Evolutionary conservation across 805 yeast species (phyloP), one percentile per base, ranked within the genome.

Genomic region (Clavispora vitiphila): DNA sequence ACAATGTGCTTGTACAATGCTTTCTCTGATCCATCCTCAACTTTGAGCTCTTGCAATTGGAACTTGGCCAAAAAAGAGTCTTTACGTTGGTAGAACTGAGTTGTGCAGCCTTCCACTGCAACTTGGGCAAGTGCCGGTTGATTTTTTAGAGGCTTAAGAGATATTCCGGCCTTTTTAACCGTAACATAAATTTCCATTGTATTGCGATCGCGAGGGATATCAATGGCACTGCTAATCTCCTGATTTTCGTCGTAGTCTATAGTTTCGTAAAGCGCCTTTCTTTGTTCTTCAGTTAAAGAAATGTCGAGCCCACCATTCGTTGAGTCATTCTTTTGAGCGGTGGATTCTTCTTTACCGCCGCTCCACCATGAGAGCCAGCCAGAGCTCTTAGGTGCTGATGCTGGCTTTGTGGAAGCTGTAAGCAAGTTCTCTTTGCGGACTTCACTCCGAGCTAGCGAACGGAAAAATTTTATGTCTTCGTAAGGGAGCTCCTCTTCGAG

Each of bases 251-350:
- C 86, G 51, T 82, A 90, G 48, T 90, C 99, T 49, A 93, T 90
- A 0, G 97, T 95, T 46, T 87, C 95, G 56, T 88, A 90, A 16
- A 93, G 69, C 44, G 95, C 99, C 56, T 87, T 75, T 48, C 86
- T 74, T 56, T 93, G 96, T 50, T 89, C 96, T 11, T 87, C 96
- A 0, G 93, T 78, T 59, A 93, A 51, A 23, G 53, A 53, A 26
- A 69, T 48, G 36, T 62, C 62, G 25, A 57, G 40, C 3, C 57
- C 48, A 2, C 53, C 57, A 6, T 53, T 76, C 15, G 35, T 45
- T 6, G 70, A 67, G 21, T 81, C 58, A 2, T 71, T 65, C 8
- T 66, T 58, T 3, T 70, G 67, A 6, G 64, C 63, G 1, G 51
- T 44, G 2, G 42, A 19, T 8, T 37, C 42, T 6, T 44, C 44